A percentile compares a stretch with the other conserved stretches of the same genome.
Evolutionary conservation across 192 early-diverging fungal species (phyloP).

Genomic region (Coemansia sp.): DNA sequence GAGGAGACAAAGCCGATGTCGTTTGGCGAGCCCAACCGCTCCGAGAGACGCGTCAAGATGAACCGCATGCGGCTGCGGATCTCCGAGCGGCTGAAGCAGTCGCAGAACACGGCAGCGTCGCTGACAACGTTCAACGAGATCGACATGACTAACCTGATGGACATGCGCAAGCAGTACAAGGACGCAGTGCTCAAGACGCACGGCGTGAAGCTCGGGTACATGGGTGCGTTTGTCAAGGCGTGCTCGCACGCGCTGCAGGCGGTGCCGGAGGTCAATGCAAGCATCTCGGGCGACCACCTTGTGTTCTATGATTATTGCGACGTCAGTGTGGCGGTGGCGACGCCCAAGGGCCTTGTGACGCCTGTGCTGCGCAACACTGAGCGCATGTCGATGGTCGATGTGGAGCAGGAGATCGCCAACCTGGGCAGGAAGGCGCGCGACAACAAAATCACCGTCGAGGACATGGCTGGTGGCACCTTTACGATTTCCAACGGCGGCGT

Average conservation of each 20-base stretch:
- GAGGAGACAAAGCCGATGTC: slow-evolving; percentile 16
- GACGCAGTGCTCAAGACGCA: slow-evolving; percentile 91
- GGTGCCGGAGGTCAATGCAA: slow-evolving; percentile 91
- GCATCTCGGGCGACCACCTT: slow-evolving; percentile 89
- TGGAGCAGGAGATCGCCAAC: slow-evolving; percentile 89
- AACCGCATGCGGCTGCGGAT: slow-evolving; percentile 96
- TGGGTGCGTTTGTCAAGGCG: slow-evolving; percentile 97
- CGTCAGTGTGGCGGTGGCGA: slow-evolving; percentile 94
- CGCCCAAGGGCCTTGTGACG: slow-evolving; percentile 98
- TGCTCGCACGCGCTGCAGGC: slow-evolving; percentile 80
- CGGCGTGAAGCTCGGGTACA: slow-evolving; percentile 96
- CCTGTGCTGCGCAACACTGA: slow-evolving; percentile 94
- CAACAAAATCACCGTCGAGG: slow-evolving; percentile 95
- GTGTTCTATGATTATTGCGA: slow-evolving; percentile 96
- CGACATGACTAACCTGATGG: slow-evolving; percentile 95
- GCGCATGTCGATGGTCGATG: slow-evolving; percentile 78
- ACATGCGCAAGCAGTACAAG: slow-evolving; percentile 91
- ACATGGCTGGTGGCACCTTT: slow-evolving; percentile 97
- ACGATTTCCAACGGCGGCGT: slow-evolving; percentile 99
- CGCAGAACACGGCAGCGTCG: slow-evolving; percentile 94
- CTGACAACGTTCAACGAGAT: slow-evolving; percentile 99
- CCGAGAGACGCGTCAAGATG: slow-evolving; percentile 82
- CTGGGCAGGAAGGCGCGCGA: slow-evolving; percentile 88
- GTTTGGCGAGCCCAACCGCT: slow-evolving; percentile 34
- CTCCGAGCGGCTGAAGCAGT: slow-evolving; percentile 92